Evolutionary conservation across 345 rosid species (phyloP).

Genomic region (Citropsis articulata): DNA sequence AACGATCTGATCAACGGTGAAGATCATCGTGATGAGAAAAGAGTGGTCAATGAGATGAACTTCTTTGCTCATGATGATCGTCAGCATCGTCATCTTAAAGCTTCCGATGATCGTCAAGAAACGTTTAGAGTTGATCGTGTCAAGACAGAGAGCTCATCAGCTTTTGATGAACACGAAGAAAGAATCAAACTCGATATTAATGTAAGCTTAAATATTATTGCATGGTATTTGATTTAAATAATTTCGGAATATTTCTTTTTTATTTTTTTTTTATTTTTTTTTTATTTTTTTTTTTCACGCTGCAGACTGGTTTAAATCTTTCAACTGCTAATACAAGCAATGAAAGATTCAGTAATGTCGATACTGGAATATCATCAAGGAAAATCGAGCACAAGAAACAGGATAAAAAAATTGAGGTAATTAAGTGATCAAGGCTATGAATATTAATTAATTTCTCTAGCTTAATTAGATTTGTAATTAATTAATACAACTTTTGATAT

Average conservation of each 20-base stretch:
- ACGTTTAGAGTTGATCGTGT: background rate
- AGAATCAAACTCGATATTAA: conserved; percentile 14
- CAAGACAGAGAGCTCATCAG: background rate
- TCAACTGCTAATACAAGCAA: conserved; percentile 29
- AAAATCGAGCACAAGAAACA: conserved; percentile 24
- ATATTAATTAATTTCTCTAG: background rate
- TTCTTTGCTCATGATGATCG: conserved; percentile 23
- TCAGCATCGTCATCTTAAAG: background rate
- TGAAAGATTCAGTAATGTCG: conserved; percentile 26
- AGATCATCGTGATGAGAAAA: conserved; percentile 14
- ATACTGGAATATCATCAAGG: conserved; percentile 21
- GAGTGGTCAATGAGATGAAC: conserved; percentile 33
- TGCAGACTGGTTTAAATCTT: conserved; percentile 46
- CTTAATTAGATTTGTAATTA: background rate
- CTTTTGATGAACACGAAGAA: background rate
- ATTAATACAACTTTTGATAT: too few species aligned
- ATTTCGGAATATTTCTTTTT: background rate
- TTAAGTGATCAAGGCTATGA: background rate
- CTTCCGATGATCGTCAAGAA: background rate
- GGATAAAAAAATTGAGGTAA: conserved; percentile 25
- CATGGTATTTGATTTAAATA: background rate
- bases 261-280: background rate
- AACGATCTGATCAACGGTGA: background rate
- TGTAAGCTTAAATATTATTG: conserved; percentile 12
- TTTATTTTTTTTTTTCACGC: background rate